These are phyloP conservation scores for Laguncularia racemosa DNA, from an alignment of 345 rosid species.

Conservation along the genomic window DNA sequence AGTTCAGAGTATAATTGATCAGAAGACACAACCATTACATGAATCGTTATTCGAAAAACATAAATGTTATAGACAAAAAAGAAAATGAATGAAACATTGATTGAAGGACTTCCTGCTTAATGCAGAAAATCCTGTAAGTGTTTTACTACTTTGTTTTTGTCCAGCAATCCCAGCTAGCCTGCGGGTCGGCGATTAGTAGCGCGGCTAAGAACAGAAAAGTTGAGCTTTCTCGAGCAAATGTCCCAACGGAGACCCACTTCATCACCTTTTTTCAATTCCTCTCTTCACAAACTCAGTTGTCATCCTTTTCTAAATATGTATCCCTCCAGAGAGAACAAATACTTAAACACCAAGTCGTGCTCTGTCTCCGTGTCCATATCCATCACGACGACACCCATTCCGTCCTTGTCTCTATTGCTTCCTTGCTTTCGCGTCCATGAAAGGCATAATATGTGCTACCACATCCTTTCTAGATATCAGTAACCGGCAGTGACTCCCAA, in stretches of 20 bases:
- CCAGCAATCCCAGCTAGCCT: no score
- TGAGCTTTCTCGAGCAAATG: neutral
- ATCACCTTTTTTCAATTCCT: neutral
- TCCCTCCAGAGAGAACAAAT: neutral
- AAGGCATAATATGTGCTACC: neutral
- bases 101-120: no score
- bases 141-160: no score
- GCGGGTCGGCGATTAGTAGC: no score
- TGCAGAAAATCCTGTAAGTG: no score
- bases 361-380: constrained; percentile 4
- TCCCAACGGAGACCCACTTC: constrained; percentile 7
- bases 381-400: neutral
- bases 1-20: no score
- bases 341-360: constrained; percentile 5
- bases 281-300: neutral
- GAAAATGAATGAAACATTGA: no score
- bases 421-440: neutral
- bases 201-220: no score
- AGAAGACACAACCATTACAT: no score
- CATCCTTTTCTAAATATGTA: neutral
- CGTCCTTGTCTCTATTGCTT: neutral
- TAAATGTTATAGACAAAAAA: no score
- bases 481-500: neutral
- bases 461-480: neutral
- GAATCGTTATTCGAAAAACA: no score